phyloP scores from a whole-genome alignment of 805 yeast species.

The Candida germanica region DNA sequence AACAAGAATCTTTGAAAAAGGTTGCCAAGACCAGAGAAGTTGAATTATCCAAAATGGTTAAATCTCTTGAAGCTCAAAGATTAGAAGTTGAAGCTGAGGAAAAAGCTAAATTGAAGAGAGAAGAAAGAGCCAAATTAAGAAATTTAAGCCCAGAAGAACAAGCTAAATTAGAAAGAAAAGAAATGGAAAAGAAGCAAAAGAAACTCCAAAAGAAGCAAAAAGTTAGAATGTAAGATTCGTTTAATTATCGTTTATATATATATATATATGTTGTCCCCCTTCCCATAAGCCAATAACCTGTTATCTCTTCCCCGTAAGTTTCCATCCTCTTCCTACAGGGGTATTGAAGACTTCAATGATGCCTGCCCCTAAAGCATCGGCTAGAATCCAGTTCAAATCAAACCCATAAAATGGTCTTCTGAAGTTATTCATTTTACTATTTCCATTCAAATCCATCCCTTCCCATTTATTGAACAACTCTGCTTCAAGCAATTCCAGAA shows the following conservation, averaged over 20 bases:
- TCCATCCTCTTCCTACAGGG: conserved; percentile 58
- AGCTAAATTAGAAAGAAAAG: conserved; percentile 73
- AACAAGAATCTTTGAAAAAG: conserved; percentile 75
- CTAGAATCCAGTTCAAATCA: conserved; percentile 48
- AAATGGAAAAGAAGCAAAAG: conserved; percentile 76
- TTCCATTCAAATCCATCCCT: conserved; percentile 26
- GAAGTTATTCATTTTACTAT: conserved; percentile 34
- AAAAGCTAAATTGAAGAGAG: conserved; percentile 66
- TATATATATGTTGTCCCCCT: conserved; percentile 24
- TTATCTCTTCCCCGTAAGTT: conserved; percentile 47
- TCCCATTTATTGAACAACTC: conserved; percentile 46
- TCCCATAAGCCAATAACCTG: conserved; percentile 57
- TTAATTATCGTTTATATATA: background rate
- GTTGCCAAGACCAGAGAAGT: conserved; percentile 71
- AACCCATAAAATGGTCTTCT: conserved; percentile 50
- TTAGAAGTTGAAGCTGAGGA: conserved; percentile 68
- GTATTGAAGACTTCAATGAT: conserved; percentile 50
- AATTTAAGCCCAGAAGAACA: conserved; percentile 73
- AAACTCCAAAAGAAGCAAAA: conserved; percentile 65
- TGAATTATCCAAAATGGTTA: conserved; percentile 68
- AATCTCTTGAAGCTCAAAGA: conserved; percentile 59
- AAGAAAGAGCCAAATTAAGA: conserved; percentile 55
- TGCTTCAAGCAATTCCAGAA: conserved; percentile 43
- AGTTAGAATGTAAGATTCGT: conserved; percentile 25
- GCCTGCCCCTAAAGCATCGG: conserved; percentile 53